Evolutionary conservation across 164 flowering plant species (phyloP), one percentile per base, ranked within the genome.

Genomic region (Saururus chinensis): DNA sequence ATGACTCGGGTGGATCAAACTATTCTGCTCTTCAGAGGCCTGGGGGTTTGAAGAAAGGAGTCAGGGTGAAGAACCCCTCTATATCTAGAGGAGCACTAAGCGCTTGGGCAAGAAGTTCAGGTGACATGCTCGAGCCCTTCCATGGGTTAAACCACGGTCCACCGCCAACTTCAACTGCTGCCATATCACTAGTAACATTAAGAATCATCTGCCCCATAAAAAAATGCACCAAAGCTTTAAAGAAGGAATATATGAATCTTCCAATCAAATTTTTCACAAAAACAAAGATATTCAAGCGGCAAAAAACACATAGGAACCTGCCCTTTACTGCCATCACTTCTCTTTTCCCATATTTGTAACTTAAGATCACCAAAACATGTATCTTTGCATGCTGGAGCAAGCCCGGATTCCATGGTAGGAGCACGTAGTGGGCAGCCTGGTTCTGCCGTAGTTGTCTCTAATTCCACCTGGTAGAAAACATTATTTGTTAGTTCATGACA

Each of bases 91-190:
- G 96, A 57, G 75, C 24, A 19, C 67, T 74, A 42, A 93, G 78
- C 41, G 89, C 86, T 24, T 70, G 75, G 26, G 63, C 80, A 26
- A 90, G 11, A 12, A 85, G 63, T 74, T 82, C 85, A 0, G 95
- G 92, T 0, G 83, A 61, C 19, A 74, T 12, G n/a, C 95, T 82
- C 70, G 70, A 74, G 59, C 86, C 95, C 71, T 82, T 87, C 99
- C 97, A 93, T 37, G 85, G 59, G 68, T 67, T 80, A 77, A 81
- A 87, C 99, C 99, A 93, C 55, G 99, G 99, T 19, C 99, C 99
- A 69, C 99, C 99, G 24, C 99, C 97, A 26, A 84, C 77, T 76
- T 93, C 99, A 23, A 87, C 64, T 17, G 92, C 96, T 24, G 97
- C 95, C 96, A 90, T 87, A 65, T 84, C 70, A 60, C 97, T 93